phyloP scores from a whole-genome alignment of 2,329 filamentous ascomycete species.

The Lasiodiplodia citricola region DNA sequence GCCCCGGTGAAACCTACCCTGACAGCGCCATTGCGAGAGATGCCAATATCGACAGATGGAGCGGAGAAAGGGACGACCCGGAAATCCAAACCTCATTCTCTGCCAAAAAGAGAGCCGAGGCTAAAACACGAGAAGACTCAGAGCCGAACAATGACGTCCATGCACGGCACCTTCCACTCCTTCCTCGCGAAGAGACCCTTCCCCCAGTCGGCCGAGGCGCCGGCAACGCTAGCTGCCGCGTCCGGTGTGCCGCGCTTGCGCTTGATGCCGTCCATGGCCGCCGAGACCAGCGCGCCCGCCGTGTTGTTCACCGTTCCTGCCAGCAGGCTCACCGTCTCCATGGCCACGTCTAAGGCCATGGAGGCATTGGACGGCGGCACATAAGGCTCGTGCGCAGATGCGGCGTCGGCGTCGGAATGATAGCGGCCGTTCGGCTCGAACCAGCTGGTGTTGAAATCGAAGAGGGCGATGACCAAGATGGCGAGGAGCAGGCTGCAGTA shows the following conservation, averaged over 20 bases:
- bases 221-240: slow-evolving; percentile 27
- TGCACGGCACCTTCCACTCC: slow-evolving; percentile 89
- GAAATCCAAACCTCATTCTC: slow-evolving; percentile 6
- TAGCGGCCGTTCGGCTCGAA: slow-evolving; percentile 66
- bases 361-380: slow-evolving; percentile 38
- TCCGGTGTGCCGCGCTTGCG: slow-evolving; percentile 33
- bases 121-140: slow-evolving; percentile 44
- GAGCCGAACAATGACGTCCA: slow-evolving; percentile 84
- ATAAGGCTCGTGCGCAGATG: slow-evolving; percentile 27
- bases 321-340: slow-evolving; percentile 46
- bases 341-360: slow-evolving; percentile 27
- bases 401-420: slow-evolving; percentile 14
- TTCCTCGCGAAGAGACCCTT: slow-evolving; percentile 78
- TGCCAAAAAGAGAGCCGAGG: neutral
- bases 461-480: slow-evolving; percentile 94
- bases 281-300: slow-evolving; percentile 68
- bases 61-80: neutral
- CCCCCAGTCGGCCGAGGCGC: slow-evolving; percentile 5
- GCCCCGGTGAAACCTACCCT: neutral
- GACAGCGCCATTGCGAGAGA: neutral
- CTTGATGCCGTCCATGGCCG: slow-evolving; percentile 67
- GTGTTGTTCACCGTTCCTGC: slow-evolving; percentile 68
- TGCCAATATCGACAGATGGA: neutral
- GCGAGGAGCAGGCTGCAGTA: slow-evolving; percentile 97
- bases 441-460: slow-evolving; percentile 92